Evolutionary conservation across 2,329 filamentous ascomycete species (phyloP).

Genomic region (Ceratocystis papillata): DNA sequence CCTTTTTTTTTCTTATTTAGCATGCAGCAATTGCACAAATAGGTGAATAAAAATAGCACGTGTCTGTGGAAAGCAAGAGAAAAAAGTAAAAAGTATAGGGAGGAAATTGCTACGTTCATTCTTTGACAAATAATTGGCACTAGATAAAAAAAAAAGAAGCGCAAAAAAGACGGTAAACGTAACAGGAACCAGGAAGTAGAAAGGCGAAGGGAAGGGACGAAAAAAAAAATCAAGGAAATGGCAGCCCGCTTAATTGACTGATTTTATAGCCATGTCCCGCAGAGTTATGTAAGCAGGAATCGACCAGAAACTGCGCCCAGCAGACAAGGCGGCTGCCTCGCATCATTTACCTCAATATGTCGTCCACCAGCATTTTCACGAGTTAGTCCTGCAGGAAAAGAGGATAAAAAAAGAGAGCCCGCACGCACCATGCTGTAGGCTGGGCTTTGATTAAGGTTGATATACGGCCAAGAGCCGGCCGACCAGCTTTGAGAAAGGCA

Average conservation of each 20-base stretch:
- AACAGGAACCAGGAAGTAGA: neutral
- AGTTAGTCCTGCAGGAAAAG: neutral
- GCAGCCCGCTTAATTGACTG: neutral
- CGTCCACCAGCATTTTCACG: no score
- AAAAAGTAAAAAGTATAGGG: neutral
- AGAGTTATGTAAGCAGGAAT: neutral
- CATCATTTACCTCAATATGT: no score
- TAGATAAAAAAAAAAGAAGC: neutral
- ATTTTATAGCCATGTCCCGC: neutral
- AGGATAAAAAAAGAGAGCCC: neutral
- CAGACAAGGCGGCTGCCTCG: neutral
- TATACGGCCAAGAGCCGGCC: neutral
- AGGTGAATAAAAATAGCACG: no score
- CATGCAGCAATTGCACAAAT: neutral
- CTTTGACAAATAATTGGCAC: neutral
- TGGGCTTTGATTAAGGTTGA: conserved; percentile 7
- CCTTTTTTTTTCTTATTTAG: neutral
- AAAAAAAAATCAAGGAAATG: neutral
- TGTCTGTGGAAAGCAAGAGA: neutral
- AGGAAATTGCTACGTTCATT: neutral
- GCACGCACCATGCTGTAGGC: conserved; percentile 1
- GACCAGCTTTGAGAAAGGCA: neutral
- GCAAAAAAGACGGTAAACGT: conserved; percentile 9
- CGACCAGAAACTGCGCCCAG: neutral
- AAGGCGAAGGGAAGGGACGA: neutral